phyloP scores from a whole-genome alignment of 2,329 filamentous ascomycete species.

The Moelleriella libera region DNA sequence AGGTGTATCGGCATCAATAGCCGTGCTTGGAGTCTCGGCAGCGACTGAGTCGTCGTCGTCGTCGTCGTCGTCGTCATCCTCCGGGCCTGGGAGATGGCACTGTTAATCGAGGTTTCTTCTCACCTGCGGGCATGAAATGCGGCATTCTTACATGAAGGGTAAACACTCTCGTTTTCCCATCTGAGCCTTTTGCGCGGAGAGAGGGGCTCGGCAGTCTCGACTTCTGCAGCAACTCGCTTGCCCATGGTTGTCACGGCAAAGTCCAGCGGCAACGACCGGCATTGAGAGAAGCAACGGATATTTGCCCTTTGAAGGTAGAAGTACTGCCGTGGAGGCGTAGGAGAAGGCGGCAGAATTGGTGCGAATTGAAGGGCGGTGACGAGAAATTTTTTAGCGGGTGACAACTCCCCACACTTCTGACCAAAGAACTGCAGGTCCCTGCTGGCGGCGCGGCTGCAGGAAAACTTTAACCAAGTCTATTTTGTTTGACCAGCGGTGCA shows the following conservation, averaged over 20 bases:
- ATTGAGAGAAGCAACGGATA: neutral
- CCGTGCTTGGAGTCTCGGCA: slow-evolving; percentile 18
- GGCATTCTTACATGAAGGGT: too few species aligned
- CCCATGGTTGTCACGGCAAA: slow-evolving; percentile 12
- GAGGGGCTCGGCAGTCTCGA: slow-evolving; percentile 9
- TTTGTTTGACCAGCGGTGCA: too few species aligned
- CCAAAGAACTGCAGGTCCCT: too few species aligned
- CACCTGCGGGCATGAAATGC: too few species aligned
- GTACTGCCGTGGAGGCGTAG: too few species aligned
- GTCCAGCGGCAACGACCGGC: neutral
- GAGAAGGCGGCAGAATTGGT: slow-evolving; percentile 16
- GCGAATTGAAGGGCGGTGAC: slow-evolving; percentile 15
- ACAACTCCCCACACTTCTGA: slow-evolving; percentile 5
- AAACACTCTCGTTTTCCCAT: neutral
- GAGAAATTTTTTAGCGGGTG: slow-evolving; percentile 13
- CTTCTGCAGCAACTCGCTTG: slow-evolving; percentile 15
- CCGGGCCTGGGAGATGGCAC: neutral
- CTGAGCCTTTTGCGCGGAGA: slow-evolving; percentile 11
- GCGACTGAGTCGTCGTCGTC: slow-evolving; percentile 19
- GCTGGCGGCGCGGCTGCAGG: slow-evolving; percentile 9
- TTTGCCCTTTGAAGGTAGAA: too few species aligned
- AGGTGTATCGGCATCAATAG: slow-evolving; percentile 16
- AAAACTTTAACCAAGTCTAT: slow-evolving; percentile 6
- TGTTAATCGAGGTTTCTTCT: too few species aligned
- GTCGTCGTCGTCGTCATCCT: slow-evolving; percentile 9